Percentiles rank a stretch among this genome's conserved stretches.
Conservation (phyloP, 495 filamentous ascomycete genomes). For the Sabuloglossum arenarium region DNA sequence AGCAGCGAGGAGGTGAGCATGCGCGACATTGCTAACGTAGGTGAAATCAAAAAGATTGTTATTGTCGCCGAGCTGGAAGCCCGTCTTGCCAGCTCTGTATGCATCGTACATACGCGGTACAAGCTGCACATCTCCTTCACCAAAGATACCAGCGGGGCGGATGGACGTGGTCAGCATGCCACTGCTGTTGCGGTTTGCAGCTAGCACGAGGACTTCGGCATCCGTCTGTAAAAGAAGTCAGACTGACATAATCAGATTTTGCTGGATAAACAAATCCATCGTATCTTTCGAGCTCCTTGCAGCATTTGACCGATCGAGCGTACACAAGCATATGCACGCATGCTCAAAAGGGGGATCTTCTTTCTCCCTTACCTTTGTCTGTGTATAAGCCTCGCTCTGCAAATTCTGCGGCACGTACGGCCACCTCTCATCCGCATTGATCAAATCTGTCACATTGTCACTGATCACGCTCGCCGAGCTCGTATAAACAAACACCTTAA, state of each 20-base stretch:
- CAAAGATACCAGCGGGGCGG: slow-evolving; percentile 78
- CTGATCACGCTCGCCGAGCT: slow-evolving; percentile 76
- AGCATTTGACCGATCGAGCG: too few species aligned
- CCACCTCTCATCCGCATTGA: slow-evolving; percentile 80
- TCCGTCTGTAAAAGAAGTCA: slow-evolving; percentile 34
- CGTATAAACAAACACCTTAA: slow-evolving; percentile 84
- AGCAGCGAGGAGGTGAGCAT: slow-evolving; percentile 53
- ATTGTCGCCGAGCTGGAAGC: slow-evolving; percentile 74
- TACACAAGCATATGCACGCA: too few species aligned
- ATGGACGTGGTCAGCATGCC: slow-evolving; percentile 56
- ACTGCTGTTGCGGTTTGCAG: slow-evolving; percentile 53
- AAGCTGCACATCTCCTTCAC: slow-evolving; percentile 60
- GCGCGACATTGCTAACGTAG: slow-evolving; percentile 58
- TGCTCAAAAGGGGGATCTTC: too few species aligned
- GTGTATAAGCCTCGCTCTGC: slow-evolving; percentile 76
- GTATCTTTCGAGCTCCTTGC: too few species aligned
- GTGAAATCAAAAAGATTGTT: slow-evolving; percentile 76
- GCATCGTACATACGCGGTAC: slow-evolving; percentile 43
- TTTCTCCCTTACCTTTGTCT: slow-evolving; percentile 19
- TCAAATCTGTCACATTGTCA: slow-evolving; percentile 57
- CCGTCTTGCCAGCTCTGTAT: slow-evolving; percentile 39
- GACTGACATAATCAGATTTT: too few species aligned
- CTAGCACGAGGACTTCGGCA: slow-evolving; percentile 67
- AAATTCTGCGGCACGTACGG: slow-evolving; percentile 46
- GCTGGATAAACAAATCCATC: too few species aligned